Evolutionary conservation across 345 rosid genomes (phyloP), one percentile per base, ranked within the genome.

Genomic region (Punica granatum): DNA sequence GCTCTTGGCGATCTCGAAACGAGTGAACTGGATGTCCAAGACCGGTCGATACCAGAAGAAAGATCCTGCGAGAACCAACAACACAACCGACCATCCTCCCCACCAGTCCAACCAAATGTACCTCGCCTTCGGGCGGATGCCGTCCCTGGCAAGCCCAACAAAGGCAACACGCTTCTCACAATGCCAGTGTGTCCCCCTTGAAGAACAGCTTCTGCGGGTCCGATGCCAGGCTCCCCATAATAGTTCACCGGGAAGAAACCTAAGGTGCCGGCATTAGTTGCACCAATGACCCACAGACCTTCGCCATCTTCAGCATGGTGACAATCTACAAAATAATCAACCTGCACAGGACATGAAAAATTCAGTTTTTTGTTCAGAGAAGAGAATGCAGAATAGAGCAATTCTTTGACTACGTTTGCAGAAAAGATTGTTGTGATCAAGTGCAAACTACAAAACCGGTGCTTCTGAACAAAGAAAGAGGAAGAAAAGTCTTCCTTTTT

Each of bases 311-410:
- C 86, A 0, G 85, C 76, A 31, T 74, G 78, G 70, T 86, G 92
- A 70, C 99, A 94, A 66, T 94, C 98, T 7, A 91, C 88, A 74
- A 94, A 89, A 69, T 94, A 94, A 79, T 91, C 96, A 60, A 94
- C 90, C 99, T 94, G 89, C 73, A 61, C 6, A 23, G 53, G n/a
- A 63, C 14, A 63, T 31, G 8, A 33, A 34, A 14, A 14, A 32
- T 19, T 49, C 23, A 32, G 23, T 36, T 21, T 15, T 32, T 36
- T 26, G 6, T 36, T 18, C 33, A 37, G 33, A 54, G 33, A 54
- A 49, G n/a, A 21, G 0, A 21, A 7, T 28, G 1, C n/a, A 21
- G 56, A 21, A 21, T 3, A 46, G 46, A 42, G 46, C 11, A 42
- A 0, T 15, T 43, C 28, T n/a, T 51, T n/a, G 58, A 51, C 26